phyloP scores from a whole-genome alignment of 179 eudicot genomes.

The Corrigiola litoralis region DNA sequence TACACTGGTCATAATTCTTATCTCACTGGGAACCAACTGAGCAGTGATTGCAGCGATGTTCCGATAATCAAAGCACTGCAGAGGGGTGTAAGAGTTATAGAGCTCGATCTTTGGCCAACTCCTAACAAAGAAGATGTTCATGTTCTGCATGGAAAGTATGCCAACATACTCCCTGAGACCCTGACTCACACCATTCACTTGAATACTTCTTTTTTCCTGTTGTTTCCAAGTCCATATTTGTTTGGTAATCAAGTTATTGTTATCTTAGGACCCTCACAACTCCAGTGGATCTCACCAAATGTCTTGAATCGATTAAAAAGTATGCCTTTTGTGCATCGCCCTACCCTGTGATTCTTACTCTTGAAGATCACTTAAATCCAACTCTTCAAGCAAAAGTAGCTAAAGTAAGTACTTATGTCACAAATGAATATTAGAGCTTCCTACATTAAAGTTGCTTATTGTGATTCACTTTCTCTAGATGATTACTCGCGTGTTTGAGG shows the following conservation, averaged over 20 bases:
- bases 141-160: slow-evolving; percentile 86
- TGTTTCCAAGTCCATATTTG: too few relatives aligned
- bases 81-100: slow-evolving; percentile 78
- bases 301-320: slow-evolving; percentile 67
- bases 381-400: slow-evolving; percentile 84
- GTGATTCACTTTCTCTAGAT: slow-evolving; percentile 32
- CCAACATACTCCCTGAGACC: neutral
- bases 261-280: slow-evolving; percentile 64
- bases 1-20: slow-evolving; percentile 91
- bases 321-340: slow-evolving; percentile 77
- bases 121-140: slow-evolving; percentile 49
- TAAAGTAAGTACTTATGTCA: slow-evolving; percentile 36
- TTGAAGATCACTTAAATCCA: slow-evolving; percentile 83
- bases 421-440: neutral
- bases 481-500: slow-evolving; percentile 56
- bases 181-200: too few relatives aligned
- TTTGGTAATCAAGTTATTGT: neutral
- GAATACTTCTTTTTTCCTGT: neutral
- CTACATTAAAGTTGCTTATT: neutral
- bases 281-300: slow-evolving; percentile 71
- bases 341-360: slow-evolving; percentile 77
- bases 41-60: slow-evolving; percentile 73
- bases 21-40: slow-evolving; percentile 79
- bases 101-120: slow-evolving; percentile 91
- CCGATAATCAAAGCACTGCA: slow-evolving; percentile 67